Percentiles rank a stretch among this genome's conserved stretches.
These are phyloP conservation scores for Penicillium turbatum DNA, from an alignment of 495 filamentous ascomycete genomes.

Conservation along the genomic window DNA sequence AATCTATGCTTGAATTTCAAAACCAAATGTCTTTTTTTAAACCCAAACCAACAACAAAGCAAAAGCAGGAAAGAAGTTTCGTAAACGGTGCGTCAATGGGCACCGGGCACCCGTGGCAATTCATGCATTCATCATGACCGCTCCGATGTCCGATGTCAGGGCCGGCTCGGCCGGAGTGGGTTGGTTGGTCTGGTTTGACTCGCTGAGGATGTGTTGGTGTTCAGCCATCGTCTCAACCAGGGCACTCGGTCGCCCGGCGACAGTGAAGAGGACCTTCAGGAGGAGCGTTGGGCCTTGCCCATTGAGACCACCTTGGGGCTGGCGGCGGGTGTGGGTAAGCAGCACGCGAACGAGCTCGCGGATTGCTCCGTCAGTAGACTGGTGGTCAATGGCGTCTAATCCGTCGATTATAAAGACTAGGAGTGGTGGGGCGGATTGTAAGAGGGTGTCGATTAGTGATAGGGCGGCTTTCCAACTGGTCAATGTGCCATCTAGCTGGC, in stretches of 20 bases:
- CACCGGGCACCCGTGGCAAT: not conserved
- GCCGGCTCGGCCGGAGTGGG: slow-evolving; percentile 20
- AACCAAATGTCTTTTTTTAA: slow-evolving; percentile 5
- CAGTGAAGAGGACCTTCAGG: slow-evolving; percentile 43
- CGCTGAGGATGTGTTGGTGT: slow-evolving; percentile 31
- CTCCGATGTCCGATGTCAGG: slow-evolving; percentile 30
- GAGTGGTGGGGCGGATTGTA: slow-evolving; percentile 41
- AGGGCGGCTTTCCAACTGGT: slow-evolving; percentile 41
- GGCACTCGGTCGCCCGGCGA: slow-evolving; percentile 32
- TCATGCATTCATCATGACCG: slow-evolving; percentile 43
- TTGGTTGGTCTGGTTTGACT: slow-evolving; percentile 25
- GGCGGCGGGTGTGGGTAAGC: slow-evolving; percentile 36
- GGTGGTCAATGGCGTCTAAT: slow-evolving; percentile 36
- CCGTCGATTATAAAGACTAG: slow-evolving; percentile 43
- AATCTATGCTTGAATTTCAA: slow-evolving; percentile 9
- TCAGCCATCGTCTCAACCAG: slow-evolving; percentile 40
- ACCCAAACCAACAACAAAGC: not conserved
- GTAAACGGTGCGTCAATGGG: slow-evolving; percentile 9
- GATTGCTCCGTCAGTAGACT: slow-evolving; percentile 34
- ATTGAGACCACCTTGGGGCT: slow-evolving; percentile 18
- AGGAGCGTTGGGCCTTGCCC: slow-evolving; percentile 31
- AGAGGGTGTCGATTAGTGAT: slow-evolving; percentile 36
- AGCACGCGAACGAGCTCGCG: slow-evolving; percentile 37
- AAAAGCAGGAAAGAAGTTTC: slow-evolving; percentile 16
- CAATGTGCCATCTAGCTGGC: slow-evolving; percentile 37